Evolutionary conservation across 768 basidiomycete genomes (phyloP).

Genomic region (Boletus pseudopeckii): DNA sequence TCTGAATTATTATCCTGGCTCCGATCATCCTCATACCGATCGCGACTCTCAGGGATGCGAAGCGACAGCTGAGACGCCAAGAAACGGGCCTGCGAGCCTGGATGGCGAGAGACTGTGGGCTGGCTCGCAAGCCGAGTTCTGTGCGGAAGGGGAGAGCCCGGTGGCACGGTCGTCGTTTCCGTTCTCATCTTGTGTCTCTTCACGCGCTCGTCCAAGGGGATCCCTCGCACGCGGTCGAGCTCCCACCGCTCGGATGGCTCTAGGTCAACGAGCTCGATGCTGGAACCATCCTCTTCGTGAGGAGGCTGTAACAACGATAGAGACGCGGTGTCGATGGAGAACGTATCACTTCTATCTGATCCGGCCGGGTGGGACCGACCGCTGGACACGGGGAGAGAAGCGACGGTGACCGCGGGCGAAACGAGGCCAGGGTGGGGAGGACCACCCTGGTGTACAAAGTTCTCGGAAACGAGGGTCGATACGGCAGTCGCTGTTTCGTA

Average conservation of each 20-base stretch:
- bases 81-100: constrained; percentile 31
- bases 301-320: constrained; percentile 17
- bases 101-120: constrained; percentile 23
- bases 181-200: constrained; percentile 35
- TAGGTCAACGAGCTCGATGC: constrained; percentile 51
- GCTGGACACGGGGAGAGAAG: constrained; percentile 21
- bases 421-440: constrained; percentile 22
- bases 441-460: constrained; percentile 34
- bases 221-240: constrained; percentile 41
- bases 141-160: constrained; percentile 21
- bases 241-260: constrained; percentile 44
- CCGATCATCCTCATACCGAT: constrained; percentile 31
- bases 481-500: constrained; percentile 55
- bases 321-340: constrained; percentile 19
- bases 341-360: constrained; percentile 26
- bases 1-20: constrained; percentile 32
- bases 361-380: constrained; percentile 6
- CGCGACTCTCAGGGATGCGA: constrained; percentile 32
- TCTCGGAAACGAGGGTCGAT: constrained; percentile 38
- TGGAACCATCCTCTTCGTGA: constrained; percentile 46
- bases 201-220: constrained; percentile 41
- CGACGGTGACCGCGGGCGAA: constrained; percentile 24
- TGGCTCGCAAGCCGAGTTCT: constrained; percentile 31
- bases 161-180: constrained; percentile 18
- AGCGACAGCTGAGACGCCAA: constrained; percentile 33